Conservation (phyloP, 495 filamentous ascomycete species). For the Penicillium turbatum region DNA sequence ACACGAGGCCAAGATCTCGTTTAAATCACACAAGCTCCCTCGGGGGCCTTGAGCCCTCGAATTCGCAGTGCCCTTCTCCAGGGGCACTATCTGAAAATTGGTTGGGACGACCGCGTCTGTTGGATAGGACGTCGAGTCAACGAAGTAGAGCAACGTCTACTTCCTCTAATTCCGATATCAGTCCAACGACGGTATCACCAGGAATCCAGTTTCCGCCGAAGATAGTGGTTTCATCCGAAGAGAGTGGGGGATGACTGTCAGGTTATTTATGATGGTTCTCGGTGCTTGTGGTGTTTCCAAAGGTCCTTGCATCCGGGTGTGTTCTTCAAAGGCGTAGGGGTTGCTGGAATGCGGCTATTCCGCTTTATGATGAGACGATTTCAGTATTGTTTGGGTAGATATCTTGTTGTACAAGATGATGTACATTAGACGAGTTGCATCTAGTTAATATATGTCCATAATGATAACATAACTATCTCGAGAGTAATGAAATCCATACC, state of each 20-base stretch:
- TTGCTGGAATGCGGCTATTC: not conserved
- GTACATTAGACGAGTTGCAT: too few relatives aligned
- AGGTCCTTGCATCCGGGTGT: not conserved
- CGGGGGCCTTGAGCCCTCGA: not conserved
- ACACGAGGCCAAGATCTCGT: not conserved
- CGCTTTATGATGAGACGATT: not conserved
- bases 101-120: not conserved
- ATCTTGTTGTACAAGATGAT: not conserved
- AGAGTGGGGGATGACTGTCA: not conserved
- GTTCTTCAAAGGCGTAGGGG: not conserved
- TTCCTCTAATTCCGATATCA: not conserved
- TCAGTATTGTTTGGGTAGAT: not conserved
- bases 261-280: not conserved
- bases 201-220: not conserved
- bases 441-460: not conserved
- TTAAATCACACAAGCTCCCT: constrained; percentile 13
- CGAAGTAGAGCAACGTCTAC: not conserved
- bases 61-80: not conserved
- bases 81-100: not conserved
- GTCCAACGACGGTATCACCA: not conserved
- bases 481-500: not conserved
- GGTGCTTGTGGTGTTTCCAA: not conserved
- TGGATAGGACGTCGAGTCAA: not conserved
- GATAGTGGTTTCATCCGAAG: not conserved
- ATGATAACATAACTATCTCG: not conserved